Evolutionary conservation across 306 rosid species (phyloP).

Genomic region (Crataegus laevigata): DNA sequence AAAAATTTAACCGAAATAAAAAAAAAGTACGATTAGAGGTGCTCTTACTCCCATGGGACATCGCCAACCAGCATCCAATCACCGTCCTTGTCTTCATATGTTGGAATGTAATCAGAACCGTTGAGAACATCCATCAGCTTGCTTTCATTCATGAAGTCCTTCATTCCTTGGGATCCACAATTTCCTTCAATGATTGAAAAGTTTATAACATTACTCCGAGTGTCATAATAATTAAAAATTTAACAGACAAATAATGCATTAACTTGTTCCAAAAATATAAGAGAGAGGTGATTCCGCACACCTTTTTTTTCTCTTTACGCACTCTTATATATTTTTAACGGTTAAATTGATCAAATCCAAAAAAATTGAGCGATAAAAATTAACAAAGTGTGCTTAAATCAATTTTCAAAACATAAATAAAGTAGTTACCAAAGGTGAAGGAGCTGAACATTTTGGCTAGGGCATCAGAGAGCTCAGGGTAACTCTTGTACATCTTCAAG

Average conservation of each 20-base stretch:
- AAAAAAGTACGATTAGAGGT: neutral
- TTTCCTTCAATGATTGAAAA: constrained; percentile 35
- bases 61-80: constrained; percentile 99
- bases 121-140: constrained; percentile 76
- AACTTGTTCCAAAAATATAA: neutral
- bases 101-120: constrained; percentile 75
- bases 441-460: constrained; percentile 73
- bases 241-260: neutral
- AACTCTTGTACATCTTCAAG: constrained; percentile 49
- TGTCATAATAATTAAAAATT: neutral
- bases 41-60: constrained; percentile 89
- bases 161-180: constrained; percentile 79
- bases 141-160: constrained; percentile 86
- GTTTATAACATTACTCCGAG: neutral
- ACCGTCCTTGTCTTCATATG: constrained; percentile 92
- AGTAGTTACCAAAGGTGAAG: constrained; percentile 53
- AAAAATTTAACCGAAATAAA: too few species aligned
- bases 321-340: too few species aligned
- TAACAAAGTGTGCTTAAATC: neutral
- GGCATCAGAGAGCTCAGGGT: constrained; percentile 73
- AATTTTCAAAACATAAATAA: neutral
- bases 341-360: neutral
- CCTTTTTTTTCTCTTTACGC: too few species aligned
- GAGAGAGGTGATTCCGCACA: neutral
- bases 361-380: too few species aligned